Base-by-base conservation (phyloP, 2,329 filamentous ascomycete species). In the Hypocrella siamensis region DNA sequence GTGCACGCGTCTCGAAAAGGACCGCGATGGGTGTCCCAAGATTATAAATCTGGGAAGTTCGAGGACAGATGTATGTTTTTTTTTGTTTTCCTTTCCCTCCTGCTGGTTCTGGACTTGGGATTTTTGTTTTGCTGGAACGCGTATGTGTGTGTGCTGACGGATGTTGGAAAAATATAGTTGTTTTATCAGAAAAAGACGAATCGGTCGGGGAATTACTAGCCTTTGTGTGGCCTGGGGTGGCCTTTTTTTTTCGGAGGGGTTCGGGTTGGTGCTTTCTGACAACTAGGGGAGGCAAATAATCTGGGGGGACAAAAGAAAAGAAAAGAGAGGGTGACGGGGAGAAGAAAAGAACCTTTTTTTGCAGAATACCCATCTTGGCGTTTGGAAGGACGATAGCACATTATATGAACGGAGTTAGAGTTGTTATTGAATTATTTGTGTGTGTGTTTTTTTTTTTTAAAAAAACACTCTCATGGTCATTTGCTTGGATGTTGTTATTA, bases 31-130 rank as follows among this genome's bases (percentile, higher is more conserved):
- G 3, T 98, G 90, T 57, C 90, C 90, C 33, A 98, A 98, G 73
- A 98, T 98, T 58, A 96, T 98, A 53, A 98, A 98, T 53, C 60
- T 98, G 51, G 90, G 90, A 26, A 93, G 82, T 65, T 90, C 80
- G 36, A 75, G 90, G 60, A 98, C 90, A 49, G 90, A 98, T 69
- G 67, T 96, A 59, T 45, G 67, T 63, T 38, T 34, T 21, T 28
- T 12, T 12, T 15, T n/a, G 22, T 12, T 28, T 30, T 17, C 7
- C 16, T 10, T 6, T 27, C 5, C 9, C 3, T 17, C n/a, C n/a
- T n/a, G n/a, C n/a, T n/a, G n/a, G n/a, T n/a, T n/a, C n/a, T n/a
- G n/a, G n/a, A n/a, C n/a, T n/a, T n/a, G n/a, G n/a, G n/a, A n/a
- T 12, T 28, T 30, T 17, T 6, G 14, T 10, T 6, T 27, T 4